These are phyloP conservation scores for Aspergillus persii DNA, from an alignment of 2,329 filamentous ascomycete species.

Conservation along the genomic window DNA sequence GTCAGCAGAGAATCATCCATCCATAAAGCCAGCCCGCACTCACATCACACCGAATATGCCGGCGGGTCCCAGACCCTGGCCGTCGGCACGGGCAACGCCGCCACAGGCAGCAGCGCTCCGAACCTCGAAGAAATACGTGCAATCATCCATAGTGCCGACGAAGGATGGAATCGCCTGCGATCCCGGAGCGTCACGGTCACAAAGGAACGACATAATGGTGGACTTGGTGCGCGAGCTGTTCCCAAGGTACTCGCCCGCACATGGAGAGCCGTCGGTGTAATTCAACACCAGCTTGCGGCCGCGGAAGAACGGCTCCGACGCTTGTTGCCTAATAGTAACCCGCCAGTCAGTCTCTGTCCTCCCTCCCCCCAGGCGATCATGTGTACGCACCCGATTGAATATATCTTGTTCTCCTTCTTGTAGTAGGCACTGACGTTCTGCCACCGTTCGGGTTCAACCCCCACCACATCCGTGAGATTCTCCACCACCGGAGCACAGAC, in stretches of 20 bases:
- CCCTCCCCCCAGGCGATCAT: not conserved
- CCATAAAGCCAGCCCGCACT: conserved; percentile 35
- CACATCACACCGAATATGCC: conserved; percentile 87
- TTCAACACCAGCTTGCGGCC: conserved; percentile 67
- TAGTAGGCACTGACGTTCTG: conserved; percentile 52
- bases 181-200: conserved; percentile 74
- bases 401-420: conserved; percentile 40
- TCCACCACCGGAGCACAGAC: conserved; percentile 52
- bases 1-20: not conserved
- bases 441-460: conserved; percentile 41
- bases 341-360: conserved; percentile 1
- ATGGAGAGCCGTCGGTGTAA: conserved; percentile 74
- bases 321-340: conserved; percentile 37
- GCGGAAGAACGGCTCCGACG: conserved; percentile 47
- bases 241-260: conserved; percentile 39
- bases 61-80: conserved; percentile 62
- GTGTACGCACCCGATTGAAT: conserved; percentile 47
- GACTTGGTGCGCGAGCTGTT: conserved; percentile 57
- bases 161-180: conserved; percentile 74
- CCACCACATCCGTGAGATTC: conserved; percentile 45
- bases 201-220: conserved; percentile 87
- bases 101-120: conserved; percentile 82
- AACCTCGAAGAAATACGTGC: conserved; percentile 93
- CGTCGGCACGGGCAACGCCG: conserved; percentile 59
- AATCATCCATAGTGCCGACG: conserved; percentile 84